A percentile compares a stretch with the other conserved stretches of the same genome.
Evolutionary conservation across 2,329 filamentous ascomycete genomes (phyloP).

Genomic region (Ustulina deusta): DNA sequence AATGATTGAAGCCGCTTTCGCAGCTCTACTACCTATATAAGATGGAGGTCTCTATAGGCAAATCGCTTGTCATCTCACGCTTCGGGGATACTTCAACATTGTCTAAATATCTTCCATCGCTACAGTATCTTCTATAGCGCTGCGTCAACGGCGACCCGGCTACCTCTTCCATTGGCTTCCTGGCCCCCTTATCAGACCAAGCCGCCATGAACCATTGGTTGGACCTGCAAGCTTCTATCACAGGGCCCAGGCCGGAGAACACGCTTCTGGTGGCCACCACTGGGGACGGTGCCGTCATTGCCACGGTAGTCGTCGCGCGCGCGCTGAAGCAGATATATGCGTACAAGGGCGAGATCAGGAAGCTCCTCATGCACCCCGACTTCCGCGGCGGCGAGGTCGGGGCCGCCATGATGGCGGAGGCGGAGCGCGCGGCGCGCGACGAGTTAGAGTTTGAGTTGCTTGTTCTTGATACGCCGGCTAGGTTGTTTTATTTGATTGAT

Average conservation of each 20-base stretch:
- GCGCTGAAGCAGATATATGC: conserved; percentile 46
- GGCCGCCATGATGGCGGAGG: too few relatives aligned
- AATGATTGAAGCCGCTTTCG: background rate
- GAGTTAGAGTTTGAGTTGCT: conserved; percentile 43
- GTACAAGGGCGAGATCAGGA: conserved; percentile 47
- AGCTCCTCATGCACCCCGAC: conserved; percentile 46
- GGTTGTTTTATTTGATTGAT: too few relatives aligned
- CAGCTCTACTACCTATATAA: background rate
- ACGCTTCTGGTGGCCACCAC: conserved; percentile 17
- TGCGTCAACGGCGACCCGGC: conserved; percentile 48
- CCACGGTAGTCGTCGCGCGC: conserved; percentile 43
- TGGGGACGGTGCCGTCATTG: conserved; percentile 23
- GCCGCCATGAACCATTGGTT: conserved; percentile 44
- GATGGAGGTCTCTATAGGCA: background rate
- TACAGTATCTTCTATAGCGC: conserved; percentile 43
- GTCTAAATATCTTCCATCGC: conserved; percentile 38
- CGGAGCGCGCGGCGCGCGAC: too few relatives aligned
- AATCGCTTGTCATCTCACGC: background rate
- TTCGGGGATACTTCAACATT: conserved; percentile 9
- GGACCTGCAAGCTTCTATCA: conserved; percentile 39
- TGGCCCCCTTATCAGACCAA: conserved; percentile 45
- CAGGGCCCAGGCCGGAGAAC: conserved; percentile 11
- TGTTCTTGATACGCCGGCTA: conserved; percentile 47
- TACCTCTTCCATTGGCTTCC: conserved; percentile 48
- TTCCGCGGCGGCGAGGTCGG: conserved; percentile 43